phyloP scores from a whole-genome alignment of 345 rosid genomes.

The Durio zibethinus region DNA sequence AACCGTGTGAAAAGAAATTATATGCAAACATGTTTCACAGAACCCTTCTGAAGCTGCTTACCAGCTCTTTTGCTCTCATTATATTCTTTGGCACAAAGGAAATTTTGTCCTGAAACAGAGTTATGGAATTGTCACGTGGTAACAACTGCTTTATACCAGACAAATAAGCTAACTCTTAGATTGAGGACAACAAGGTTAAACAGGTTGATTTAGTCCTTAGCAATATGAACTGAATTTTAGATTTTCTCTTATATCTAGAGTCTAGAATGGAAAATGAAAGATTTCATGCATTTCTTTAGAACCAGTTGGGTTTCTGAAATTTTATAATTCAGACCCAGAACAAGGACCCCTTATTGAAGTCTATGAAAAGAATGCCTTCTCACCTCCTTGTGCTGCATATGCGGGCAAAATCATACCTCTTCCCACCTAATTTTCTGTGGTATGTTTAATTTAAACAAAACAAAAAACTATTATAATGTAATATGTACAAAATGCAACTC shows the following conservation, averaged over 20 bases:
- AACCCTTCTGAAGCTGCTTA: not conserved
- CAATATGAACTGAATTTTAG: not conserved
- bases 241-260: not conserved
- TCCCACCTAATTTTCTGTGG: not conserved
- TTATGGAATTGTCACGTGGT: not conserved
- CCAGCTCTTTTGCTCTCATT: not conserved
- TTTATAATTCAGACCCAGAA: not conserved
- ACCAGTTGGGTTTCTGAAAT: not conserved
- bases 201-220: not conserved
- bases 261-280: not conserved
- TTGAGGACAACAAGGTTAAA: not conserved
- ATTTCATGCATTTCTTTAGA: not conserved
- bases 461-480: not conserved
- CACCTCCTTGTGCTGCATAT: not conserved
- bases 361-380: not conserved
- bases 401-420: not conserved
- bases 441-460: not conserved
- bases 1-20: not conserved
- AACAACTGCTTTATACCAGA: not conserved
- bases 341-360: not conserved
- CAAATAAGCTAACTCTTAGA: not conserved
- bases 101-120: not conserved
- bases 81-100: not conserved
- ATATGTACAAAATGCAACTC: not conserved
- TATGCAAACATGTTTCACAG: not conserved